Base-by-base conservation (phyloP, 164 flowering plant species). In the Chimonanthus salicifolius region DNA sequence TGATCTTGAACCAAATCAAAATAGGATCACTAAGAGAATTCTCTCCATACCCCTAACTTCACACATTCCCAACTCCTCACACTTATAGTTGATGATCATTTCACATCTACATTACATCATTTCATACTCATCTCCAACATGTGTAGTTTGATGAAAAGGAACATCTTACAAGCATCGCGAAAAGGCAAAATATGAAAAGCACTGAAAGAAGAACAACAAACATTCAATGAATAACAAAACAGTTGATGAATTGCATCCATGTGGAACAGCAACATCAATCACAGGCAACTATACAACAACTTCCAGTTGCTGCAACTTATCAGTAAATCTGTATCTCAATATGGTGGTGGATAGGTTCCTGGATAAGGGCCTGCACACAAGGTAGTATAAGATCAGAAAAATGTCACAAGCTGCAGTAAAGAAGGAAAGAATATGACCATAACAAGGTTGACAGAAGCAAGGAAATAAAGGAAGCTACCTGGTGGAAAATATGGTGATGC, bases 401-500 rank as follows among this genome's bases (percentile, higher is more conserved):
- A 50, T 11, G 50, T 16, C 3, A 43, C 5, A 48, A 9, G 46
- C n/a, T 58, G 33, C 15, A 20, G n/a, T n/a, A 18, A n/a, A 67
- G 5, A 21, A 49, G 9, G 49, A 49, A 49, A 49, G 16, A 33
- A 63, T 49, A 44, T 4, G 64, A 6, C 45, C 58, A 49, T 2
- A 6, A 45, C 20, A 21, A 48, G 20, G 64, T 15, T 1, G 44
- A 20, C 33, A 47, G 47, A 11, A 5, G 13, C 58, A 69, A 5
- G 5, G 13, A 69, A 48, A 54, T 54, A 58, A 70, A 72, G 58
- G 44, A 49, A 71, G 47, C 54, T 78, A 89, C 89, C 86, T 74
- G 88, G 86, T 51, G 86, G 82, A 76, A 81, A 79, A 71, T 78
- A 73, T 3, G 86, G 76, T 13, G 84, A 21, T 54, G 77, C 71